Evolutionary conservation across 352 stramenopile genomes (phyloP).

Genomic region (Globisporangium rhizosaccharum): DNA sequence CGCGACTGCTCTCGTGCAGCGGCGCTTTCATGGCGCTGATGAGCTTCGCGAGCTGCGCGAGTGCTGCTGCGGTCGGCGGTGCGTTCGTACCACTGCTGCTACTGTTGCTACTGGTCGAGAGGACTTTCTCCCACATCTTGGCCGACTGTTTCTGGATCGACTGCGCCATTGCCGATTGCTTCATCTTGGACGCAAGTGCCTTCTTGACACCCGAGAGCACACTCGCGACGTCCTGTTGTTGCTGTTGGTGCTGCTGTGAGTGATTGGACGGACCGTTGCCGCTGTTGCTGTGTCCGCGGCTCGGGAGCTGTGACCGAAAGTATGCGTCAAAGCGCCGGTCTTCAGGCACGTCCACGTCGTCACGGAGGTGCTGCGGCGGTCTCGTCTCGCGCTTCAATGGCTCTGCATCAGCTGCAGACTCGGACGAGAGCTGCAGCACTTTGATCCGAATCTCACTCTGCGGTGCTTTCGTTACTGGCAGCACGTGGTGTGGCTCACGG

Average conservation of each 20-base stretch:
- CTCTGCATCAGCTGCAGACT: conserved; percentile 11
- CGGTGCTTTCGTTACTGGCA: conserved; percentile 28
- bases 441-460: conserved; percentile 58
- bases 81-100: conserved; percentile 15
- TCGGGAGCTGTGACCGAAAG: conserved; percentile 40
- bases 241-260: conserved; percentile 14
- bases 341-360: conserved; percentile 58
- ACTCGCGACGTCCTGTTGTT: conserved; percentile 41
- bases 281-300: neutral
- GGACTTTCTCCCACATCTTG: conserved; percentile 75
- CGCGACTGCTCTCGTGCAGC: conserved; percentile 48
- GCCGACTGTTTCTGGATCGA: conserved; percentile 68
- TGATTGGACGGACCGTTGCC: conserved; percentile 11
- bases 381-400: neutral
- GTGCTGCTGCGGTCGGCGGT: conserved; percentile 46
- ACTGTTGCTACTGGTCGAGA: conserved; percentile 9
- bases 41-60: conserved; percentile 66
- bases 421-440: conserved; percentile 58
- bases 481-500: conserved; percentile 31
- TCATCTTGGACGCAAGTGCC: conserved; percentile 77
- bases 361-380: conserved; percentile 8
- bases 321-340: conserved; percentile 58
- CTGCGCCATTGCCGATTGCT: conserved; percentile 59
- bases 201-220: conserved; percentile 77
- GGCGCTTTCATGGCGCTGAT: conserved; percentile 57